Conservation (phyloP, 2,329 filamentous ascomycete species). For the Talaromyces sp. region DNA sequence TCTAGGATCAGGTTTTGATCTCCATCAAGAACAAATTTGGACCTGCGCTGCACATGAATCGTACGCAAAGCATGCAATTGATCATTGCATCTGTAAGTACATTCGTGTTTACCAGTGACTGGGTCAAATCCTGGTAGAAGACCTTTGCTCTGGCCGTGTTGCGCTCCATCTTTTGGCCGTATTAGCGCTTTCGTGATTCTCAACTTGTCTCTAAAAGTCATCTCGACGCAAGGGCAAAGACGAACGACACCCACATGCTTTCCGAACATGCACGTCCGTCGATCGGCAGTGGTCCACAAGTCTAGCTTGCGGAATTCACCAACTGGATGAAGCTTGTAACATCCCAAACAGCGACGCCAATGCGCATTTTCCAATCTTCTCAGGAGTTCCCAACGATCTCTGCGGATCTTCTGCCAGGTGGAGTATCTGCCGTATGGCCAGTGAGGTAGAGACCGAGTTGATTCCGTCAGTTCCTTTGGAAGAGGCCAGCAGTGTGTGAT, state of each 20-base stretch:
- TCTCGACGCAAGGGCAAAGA: slow-evolving; percentile 6
- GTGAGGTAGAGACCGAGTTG: not conserved
- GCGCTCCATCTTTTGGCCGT: not conserved
- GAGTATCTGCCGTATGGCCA: not conserved
- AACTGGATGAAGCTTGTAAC: slow-evolving; percentile 7
- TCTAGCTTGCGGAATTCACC: not conserved
- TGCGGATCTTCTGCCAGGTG: not conserved
- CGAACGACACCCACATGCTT: not conserved
- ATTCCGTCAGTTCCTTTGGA: not conserved
- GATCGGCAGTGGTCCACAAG: not conserved
- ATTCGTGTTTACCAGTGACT: slow-evolving; percentile 2
- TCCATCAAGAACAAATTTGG: not conserved
- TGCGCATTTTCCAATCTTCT: not conserved
- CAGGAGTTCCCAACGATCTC: not conserved
- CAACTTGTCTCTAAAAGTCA: slow-evolving; percentile 9
- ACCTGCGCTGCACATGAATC: not conserved
- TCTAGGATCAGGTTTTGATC: slow-evolving; percentile 1
- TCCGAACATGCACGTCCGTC: not conserved
- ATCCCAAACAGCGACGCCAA: slow-evolving; percentile 8
- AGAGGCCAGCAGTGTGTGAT: not conserved
- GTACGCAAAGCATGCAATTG: accelerated
- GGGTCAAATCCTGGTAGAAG: not conserved
- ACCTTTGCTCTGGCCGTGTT: not conserved
- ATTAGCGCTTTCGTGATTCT: not conserved
- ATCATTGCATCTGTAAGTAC: not conserved